Evolutionary conservation across 1,284 basidiomycete species (phyloP), one percentile per base, ranked within the genome.

Genomic region (Microstroma glucosiphilum): DNA sequence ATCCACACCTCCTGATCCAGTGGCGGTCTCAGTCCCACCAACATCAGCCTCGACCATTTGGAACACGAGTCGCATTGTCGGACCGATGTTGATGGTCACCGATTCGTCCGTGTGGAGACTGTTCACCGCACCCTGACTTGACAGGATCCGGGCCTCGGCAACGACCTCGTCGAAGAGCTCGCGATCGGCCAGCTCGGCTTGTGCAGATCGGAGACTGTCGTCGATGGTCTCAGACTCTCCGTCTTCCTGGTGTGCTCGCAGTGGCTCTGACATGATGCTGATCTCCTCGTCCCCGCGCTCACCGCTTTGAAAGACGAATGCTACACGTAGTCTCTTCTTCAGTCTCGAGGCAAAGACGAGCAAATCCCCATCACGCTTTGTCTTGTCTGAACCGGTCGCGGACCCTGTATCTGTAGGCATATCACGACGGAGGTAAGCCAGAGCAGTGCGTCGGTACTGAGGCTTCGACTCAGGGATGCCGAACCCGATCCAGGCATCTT

Each of bases 401-500:
- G 11, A 11, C n/a, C n/a, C 30, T 9, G 30, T 9, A 3, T 37
- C 30, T 37, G 30, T 9, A 37, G 30, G 30, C 30, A 37, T 37
- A 6, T 48, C 43, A 48, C 21, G 43, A 17, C 17, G 21, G 43
- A 54, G 21, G 25, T 54, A 54, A 7, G 51, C 51, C 2, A 54
- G 51, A 15, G 21, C 51, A 19, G 13, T 54, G 21, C 51, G n/a
- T 25, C 21, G 21, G 26, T 54, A 54, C 3, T 21, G 21, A 19
- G 51, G n/a, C 15, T 25, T 19, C 51, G 51, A 21, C 51, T 54
- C 51, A 2, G 51, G 51, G 21, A 25, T 25, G 51, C 3, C 51
- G 26, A 54, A 54, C 8, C 51, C 51, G 21, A 54, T 54, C 51
- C 51, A 54, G 6, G 51, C 51, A 26, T 54, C 51, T 26, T 54